Base-by-base conservation (phyloP, 2,329 filamentous ascomycete species). In the Coniochaeta prunicola region DNA sequence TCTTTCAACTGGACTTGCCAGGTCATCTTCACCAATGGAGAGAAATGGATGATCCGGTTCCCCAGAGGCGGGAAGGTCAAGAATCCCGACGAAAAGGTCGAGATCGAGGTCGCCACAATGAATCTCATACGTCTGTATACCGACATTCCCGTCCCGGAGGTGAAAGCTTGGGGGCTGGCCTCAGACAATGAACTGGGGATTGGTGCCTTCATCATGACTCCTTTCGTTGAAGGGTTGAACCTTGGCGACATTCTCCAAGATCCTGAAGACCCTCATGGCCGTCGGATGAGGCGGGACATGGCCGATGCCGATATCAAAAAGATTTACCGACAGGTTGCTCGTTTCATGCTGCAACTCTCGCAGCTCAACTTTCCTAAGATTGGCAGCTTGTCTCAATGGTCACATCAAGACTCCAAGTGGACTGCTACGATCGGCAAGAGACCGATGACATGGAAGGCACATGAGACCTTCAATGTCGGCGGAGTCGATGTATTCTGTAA, bases 51-150 rank as follows among this genome's bases (percentile, higher is more conserved):
- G 13, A 9, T 53, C n/a, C 26, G 48, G 26, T 53, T 53, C n/a
- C 48, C 48, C 2, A 31, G 12, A 31, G 26, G 5, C 13, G 48
- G 48, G 4, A 53, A 31, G n/a, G 6, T 9, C 2, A 21, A n/a
- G 7, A n/a, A 53, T 26, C 4, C 17, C 2, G 48, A 53, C 48
- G 48, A 53, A 26, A 53, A 53, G 48, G 10, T 64, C 17, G 60
- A 55, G 3, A 57, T 42, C 9, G 59, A 64, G 6, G 57, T 63
- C 13, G 60, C 58, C 9, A 30, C 50, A 7, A 54, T 65, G 5
- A 28, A 13, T 0, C 60, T 63, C 21, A 7, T 65, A 5, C 45
- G 57, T 4, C 33, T 48, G 15, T 19, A 59, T 30, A 54, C 56
- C 31, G 30, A 34, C 0, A 63, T 65, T 21, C 58, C 60, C 1